Evolutionary conservation across 805 yeast species (phyloP), one percentile per base, ranked within the genome.

Genomic region (Yarrowia hollandica): DNA sequence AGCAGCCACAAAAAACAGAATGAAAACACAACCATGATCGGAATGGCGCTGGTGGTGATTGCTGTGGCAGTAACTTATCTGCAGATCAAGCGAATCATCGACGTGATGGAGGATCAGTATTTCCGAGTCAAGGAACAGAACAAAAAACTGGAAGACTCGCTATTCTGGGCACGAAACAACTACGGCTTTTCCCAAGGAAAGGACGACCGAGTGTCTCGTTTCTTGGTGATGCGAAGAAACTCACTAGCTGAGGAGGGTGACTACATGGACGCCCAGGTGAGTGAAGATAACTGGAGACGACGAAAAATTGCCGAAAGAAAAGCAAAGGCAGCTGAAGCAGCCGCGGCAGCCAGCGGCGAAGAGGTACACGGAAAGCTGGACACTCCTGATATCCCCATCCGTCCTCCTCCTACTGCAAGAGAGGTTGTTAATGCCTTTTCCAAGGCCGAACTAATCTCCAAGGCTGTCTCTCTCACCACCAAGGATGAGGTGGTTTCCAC

Each of bases 221-320:
- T 52, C 12, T 19, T 52, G 33, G 33, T 52, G 26, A 28, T 35
- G 44, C 33, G 58, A 52, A 38, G 38, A 19, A 52, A 35, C 58
- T 35, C 42, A 4, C 34, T 52, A 10, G 44, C 42, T 14, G 58
- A 52, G 3, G 58, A 52, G 12, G 58, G 58, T 25, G 44, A 52
- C 15, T 37, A 35, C n/a, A 35, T 52, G 44, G 58, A 52, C 10
- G 58, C 58, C 9, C 44, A 52, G 19, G 1, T 52, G n/a, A 37
- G 33, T n/a, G 58, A 52, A 21, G 44, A 52, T n/a, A 52, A 52
- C 35, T 52, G 58, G 58, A 19, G 58, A 35, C 22, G 44, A 18
- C 18, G 58, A 25, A 48, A 48, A 31, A 30, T 48, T 26, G 55
- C 55, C 38, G 55, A 48, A 16, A 31, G 8, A 7, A 11, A 18